Evolutionary conservation across 345 rosid species (phyloP).

Genomic region (Ricinus communis): DNA sequence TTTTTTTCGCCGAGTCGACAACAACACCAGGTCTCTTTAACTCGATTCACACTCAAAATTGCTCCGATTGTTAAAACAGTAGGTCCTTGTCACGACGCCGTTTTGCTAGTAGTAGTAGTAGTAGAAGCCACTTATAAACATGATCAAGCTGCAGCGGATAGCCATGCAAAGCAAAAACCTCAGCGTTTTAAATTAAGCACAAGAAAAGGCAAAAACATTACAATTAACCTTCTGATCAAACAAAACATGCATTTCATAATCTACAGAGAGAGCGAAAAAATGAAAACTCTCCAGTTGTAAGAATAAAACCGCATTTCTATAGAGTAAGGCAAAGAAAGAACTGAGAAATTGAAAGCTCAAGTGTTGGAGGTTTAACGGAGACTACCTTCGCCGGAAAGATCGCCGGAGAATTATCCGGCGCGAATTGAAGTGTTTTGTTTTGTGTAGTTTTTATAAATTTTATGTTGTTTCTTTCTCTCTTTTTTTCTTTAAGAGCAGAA

Average conservation of each 20-base stretch:
- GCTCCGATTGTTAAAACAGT: no score
- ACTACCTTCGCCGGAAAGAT: conserved; percentile 4
- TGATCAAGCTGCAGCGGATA: neutral
- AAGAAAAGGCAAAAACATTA: neutral
- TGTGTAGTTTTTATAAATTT: no score
- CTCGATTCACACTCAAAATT: no score
- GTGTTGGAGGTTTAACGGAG: neutral
- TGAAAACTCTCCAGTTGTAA: neutral
- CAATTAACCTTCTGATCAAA: conserved; percentile 3
- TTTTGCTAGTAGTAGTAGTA: neutral
- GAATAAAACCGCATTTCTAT: neutral
- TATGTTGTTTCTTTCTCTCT: no score
- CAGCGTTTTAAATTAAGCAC: neutral
- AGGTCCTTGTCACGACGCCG: neutral
- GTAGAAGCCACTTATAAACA: neutral
- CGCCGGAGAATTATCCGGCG: conserved; percentile 11
- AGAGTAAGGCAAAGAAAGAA: neutral
- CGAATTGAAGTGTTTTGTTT: no score
- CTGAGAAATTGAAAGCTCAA: neutral
- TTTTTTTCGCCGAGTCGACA: no score
- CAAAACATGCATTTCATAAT: neutral
- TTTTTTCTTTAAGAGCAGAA: no score
- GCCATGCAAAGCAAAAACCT: neutral
- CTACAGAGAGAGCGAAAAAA: no score
- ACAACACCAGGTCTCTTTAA: no score